phyloP scores from a whole-genome alignment of 345 rosid species.

The Gossypioides kirkii region DNA sequence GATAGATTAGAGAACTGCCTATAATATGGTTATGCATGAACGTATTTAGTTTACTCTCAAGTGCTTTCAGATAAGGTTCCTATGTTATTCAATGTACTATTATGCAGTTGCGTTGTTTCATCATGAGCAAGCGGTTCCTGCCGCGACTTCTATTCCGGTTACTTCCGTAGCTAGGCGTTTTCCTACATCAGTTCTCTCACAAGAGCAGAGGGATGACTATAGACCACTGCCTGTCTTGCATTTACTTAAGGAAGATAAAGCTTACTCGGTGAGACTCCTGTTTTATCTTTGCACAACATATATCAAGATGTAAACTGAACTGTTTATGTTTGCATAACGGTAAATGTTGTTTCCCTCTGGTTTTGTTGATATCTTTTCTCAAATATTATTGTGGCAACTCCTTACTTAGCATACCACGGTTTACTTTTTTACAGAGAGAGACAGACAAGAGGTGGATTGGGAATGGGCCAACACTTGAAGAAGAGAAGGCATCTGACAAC shows the following conservation, averaged over 20 bases:
- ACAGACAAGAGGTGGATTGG: conserved; percentile 37
- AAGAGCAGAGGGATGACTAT: conserved; percentile 55
- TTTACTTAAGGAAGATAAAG: conserved; percentile 44
- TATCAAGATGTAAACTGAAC: not conserved
- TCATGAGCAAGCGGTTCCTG: conserved; percentile 50
- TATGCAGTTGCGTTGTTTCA: conserved; percentile 46
- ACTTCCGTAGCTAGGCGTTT: conserved; percentile 52
- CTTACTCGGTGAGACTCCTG: conserved; percentile 41
- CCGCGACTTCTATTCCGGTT: conserved; percentile 43
- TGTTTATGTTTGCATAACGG: not conserved
- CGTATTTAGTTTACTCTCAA: not conserved
- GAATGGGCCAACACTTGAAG: conserved; percentile 25
- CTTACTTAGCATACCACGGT: not conserved
- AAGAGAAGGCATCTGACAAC: conserved; percentile 29
- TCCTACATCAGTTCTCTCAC: conserved; percentile 56
- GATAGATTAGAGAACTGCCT: not conserved
- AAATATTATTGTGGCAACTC: not conserved
- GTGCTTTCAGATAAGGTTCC: not conserved
- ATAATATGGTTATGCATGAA: not conserved
- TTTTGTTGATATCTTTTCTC: not conserved
- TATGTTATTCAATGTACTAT: not conserved
- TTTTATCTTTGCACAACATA: not conserved
- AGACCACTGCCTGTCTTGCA: conserved; percentile 33
- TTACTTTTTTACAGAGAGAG: not conserved
- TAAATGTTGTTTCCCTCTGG: no score